Base-by-base conservation (phyloP, 768 basidiomycete genomes). In the Strobilomyces echinocephalus region DNA sequence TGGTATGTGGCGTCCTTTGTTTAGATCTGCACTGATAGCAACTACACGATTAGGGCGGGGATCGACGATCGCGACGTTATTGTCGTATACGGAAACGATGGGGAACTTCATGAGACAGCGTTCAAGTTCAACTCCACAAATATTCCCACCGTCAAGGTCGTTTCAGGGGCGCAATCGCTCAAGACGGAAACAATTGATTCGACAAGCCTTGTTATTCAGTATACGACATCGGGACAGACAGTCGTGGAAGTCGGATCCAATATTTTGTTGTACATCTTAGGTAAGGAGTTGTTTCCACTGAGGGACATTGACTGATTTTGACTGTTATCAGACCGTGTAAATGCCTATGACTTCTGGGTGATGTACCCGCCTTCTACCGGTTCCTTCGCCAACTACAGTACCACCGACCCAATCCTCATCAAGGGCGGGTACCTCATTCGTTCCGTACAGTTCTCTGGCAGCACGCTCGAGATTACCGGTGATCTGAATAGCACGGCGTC, bases 301-400 rank as follows among this genome's bases (percentile, higher is more conserved):
- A 36, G 41, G 24, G 15, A 26, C n/a, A 14, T 9, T 24, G 18
- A 20, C 21, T 54, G 6, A 28, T 46, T 41, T 28, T 50, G 24
- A 65, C 28, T 20, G n/a, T 36, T 9, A 8, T 43, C 47, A 79
- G 79, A 80, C 59, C 77, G 76, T 35, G 63, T 66, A 38, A 76
- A 71, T 33, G 79, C 79, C 5, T 80, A 80, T 53, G 69, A 78
- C 51, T 79, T 78, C 62, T 80, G 79, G 79, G 72, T 77, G 30
- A 64, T 79, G 54, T 72, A 79, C 49, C 61, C 58, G 0, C 76
- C 73, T 1, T 64, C 73, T 11, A 56, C 61, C 4, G 73, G 76
- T 24, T 48, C 68, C 14, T 74, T 74, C 41, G 63, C 54, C 6
- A 68, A 58, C 50, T 68, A 66, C 53, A 73, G 62, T 50, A 78